phyloP scores from a whole-genome alignment of 176 grass and related monocot species.

The Musa itinerans region DNA sequence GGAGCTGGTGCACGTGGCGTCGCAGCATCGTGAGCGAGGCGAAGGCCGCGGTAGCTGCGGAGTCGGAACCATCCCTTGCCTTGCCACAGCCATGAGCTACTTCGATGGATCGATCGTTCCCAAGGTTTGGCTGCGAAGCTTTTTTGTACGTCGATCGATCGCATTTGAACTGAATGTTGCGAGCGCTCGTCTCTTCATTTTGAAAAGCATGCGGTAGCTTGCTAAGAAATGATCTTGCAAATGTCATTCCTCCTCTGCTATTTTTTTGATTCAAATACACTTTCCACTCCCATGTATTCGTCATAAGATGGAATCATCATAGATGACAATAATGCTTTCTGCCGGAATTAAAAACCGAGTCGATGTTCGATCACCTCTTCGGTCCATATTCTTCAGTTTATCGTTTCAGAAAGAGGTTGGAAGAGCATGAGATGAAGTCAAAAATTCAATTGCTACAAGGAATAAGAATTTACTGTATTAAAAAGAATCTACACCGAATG shows the following conservation, averaged over 20 bases:
- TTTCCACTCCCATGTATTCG: too few species aligned
- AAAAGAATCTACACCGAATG: constrained; percentile 5
- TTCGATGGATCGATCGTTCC: neutral
- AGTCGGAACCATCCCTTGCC: constrained; percentile 12
- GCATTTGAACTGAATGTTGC: too few species aligned
- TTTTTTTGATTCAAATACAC: too few species aligned
- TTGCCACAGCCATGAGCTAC: constrained; percentile 45
- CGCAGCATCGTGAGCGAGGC: constrained; percentile 22
- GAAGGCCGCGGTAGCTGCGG: constrained; percentile 22
- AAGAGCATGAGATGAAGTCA: neutral
- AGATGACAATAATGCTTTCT: neutral
- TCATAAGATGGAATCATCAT: neutral
- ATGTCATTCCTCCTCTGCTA: too few species aligned
- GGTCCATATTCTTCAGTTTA: too few species aligned
- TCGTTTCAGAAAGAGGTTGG: neutral
- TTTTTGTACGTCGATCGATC: too few species aligned
- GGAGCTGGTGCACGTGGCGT: constrained; percentile 18
- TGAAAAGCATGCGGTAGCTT: too few species aligned
- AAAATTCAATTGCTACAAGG: neutral
- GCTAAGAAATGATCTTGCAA: too few species aligned
- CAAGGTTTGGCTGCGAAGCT: too few species aligned
- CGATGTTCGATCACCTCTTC: neutral
- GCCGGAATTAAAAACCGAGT: neutral
- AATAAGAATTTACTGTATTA: neutral
- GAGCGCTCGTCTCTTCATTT: too few species aligned